These are phyloP conservation scores for Diacronema lutheri DNA, from an alignment of 78 protist species.

Conservation along the genomic window DNA sequence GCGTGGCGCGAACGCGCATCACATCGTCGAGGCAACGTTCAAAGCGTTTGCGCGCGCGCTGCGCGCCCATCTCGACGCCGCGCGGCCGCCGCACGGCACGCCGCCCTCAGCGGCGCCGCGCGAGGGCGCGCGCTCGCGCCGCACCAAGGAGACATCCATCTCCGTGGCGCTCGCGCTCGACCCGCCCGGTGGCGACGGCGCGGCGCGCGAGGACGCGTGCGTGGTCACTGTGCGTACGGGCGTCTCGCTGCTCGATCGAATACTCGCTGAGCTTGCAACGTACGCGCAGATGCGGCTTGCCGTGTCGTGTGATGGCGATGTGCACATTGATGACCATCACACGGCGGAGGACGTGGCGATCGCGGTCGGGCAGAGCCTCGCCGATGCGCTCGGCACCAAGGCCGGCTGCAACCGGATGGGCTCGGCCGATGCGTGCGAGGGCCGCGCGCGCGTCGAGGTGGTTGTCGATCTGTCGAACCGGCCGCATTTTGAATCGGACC, in stretches of 20 bases:
- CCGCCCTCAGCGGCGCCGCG: neutral
- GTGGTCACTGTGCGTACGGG: neutral
- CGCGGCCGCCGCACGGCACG: neutral
- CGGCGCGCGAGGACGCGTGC: neutral
- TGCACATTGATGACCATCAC: slow-evolving; percentile 17
- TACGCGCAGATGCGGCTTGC: neutral
- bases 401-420: neutral
- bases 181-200: neutral
- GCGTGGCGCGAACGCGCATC: slow-evolving; percentile 14
- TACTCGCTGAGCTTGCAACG: neutral
- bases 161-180: neutral
- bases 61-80: neutral
- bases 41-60: slow-evolving; percentile 21
- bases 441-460: neutral
- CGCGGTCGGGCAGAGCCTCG: slow-evolving; percentile 9
- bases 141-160: slow-evolving; percentile 9
- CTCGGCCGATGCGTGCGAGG: neutral
- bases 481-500: neutral
- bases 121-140: neutral
- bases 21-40: neutral
- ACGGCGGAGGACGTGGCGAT: neutral
- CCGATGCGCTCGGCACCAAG: slow-evolving; percentile 4
- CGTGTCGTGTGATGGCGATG: neutral
- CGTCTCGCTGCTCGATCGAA: neutral
- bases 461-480: slow-evolving; percentile 10